phyloP scores from a whole-genome alignment of 352 stramenopile genomes.

The Halophytophthora polymorphica region DNA sequence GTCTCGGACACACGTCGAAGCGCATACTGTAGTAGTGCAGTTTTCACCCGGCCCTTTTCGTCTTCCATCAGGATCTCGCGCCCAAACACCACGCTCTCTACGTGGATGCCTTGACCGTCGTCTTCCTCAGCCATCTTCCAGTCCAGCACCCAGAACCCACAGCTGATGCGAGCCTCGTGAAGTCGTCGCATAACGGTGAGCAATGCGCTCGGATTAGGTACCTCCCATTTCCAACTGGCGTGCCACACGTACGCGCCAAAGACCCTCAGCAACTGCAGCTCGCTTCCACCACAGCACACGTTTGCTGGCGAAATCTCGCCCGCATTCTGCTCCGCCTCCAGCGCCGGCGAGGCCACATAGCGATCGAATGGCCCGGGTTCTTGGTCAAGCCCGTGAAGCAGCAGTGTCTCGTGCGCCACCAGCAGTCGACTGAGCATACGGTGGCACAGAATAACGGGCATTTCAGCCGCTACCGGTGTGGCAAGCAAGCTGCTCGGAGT shows the following conservation, averaged over 20 bases:
- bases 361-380: slow-evolving; percentile 28
- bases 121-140: slow-evolving; percentile 71
- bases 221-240: slow-evolving; percentile 81
- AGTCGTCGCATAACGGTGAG: slow-evolving; percentile 68
- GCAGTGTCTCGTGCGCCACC: slow-evolving; percentile 71
- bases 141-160: slow-evolving; percentile 82
- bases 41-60: slow-evolving; percentile 68
- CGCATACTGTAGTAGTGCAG: slow-evolving; percentile 77
- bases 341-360: slow-evolving; percentile 25
- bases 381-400: slow-evolving; percentile 42
- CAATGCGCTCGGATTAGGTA: slow-evolving; percentile 49
- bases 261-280: slow-evolving; percentile 67
- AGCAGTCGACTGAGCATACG: slow-evolving; percentile 78
- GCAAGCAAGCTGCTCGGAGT: slow-evolving; percentile 26
- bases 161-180: slow-evolving; percentile 63
- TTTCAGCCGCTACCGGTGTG: slow-evolving; percentile 10
- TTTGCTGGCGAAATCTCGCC: slow-evolving; percentile 32
- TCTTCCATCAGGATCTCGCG: slow-evolving; percentile 84
- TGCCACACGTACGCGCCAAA: slow-evolving; percentile 89
- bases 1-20: slow-evolving; percentile 69
- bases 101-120: slow-evolving; percentile 39
- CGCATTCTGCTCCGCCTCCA: slow-evolving; percentile 34
- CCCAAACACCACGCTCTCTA: slow-evolving; percentile 77
- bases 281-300: slow-evolving; percentile 75
- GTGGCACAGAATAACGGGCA: slow-evolving; percentile 50